A percentile compares a stretch with the other conserved stretches of the same genome.
Conservation (phyloP, 345 rosid genomes). For the Odontarrhena argentea region DNA sequence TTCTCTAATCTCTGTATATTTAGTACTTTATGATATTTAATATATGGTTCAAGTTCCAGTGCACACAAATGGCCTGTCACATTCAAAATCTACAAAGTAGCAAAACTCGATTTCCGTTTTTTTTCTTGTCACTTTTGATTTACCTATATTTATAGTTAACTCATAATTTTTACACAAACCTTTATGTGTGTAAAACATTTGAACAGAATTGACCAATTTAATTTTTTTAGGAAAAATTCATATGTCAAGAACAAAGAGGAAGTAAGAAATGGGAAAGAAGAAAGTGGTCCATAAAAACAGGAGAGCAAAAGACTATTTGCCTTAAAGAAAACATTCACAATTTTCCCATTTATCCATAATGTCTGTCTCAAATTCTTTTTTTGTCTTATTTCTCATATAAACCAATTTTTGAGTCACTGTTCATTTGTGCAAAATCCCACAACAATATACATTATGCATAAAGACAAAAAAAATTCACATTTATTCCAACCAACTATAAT, state of each 20-base stretch:
- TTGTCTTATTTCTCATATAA: slow-evolving; percentile 26
- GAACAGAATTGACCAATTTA: not conserved
- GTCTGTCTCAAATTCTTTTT: slow-evolving; percentile 38
- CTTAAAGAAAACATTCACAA: slow-evolving; percentile 39
- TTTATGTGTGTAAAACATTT: not conserved
- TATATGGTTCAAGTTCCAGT: slow-evolving; percentile 43
- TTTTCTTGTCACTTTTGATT: slow-evolving; percentile 10
- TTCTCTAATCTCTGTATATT: slow-evolving; percentile 8
- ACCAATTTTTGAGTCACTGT: slow-evolving; percentile 22
- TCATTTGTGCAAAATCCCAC: slow-evolving; percentile 29
- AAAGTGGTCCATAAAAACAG: slow-evolving; percentile 28
- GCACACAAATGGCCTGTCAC: slow-evolving; percentile 36
- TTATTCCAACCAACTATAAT: slow-evolving; percentile 33
- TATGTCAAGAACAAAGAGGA: slow-evolving; percentile 9
- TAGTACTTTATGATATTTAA: not conserved
- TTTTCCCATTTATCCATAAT: slow-evolving; percentile 39
- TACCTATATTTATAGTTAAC: no score
- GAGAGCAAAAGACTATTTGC: slow-evolving; percentile 29
- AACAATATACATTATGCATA: slow-evolving; percentile 6
- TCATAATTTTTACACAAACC: no score
- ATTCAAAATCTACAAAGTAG: slow-evolving; percentile 31
- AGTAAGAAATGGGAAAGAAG: slow-evolving; percentile 17
- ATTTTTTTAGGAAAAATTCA: not conserved
- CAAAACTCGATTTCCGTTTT: slow-evolving; percentile 40
- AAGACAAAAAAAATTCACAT: slow-evolving; percentile 34